Evolutionary conservation across 805 yeast species (phyloP).

Genomic region (Yarrowia sp.): DNA sequence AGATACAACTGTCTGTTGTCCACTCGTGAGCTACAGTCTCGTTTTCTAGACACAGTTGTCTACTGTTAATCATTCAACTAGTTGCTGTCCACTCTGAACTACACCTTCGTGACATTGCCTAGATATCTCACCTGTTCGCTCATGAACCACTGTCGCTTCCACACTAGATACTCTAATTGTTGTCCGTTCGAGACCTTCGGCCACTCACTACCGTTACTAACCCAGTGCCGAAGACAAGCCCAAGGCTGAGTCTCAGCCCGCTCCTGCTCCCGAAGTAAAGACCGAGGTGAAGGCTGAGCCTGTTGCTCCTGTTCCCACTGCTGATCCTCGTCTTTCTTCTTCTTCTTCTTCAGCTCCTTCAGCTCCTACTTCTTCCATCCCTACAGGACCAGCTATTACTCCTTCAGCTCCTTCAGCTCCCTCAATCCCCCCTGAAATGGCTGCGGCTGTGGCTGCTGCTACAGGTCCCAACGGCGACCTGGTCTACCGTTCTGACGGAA

Average conservation of each 20-base stretch:
- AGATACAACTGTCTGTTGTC: slow-evolving; percentile 1
- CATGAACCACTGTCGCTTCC: no score
- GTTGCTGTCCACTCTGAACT: no score
- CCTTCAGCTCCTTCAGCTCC: slow-evolving; percentile 28
- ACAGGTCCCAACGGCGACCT: not conserved
- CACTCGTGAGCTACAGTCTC: not conserved
- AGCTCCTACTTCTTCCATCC: slow-evolving; percentile 30
- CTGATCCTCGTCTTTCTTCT: slow-evolving; percentile 31
- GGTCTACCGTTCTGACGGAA: slow-evolving; percentile 13
- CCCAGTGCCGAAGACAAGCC: slow-evolving; percentile 39
- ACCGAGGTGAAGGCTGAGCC: no score
- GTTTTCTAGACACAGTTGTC: no score
- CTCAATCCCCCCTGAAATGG: not conserved
- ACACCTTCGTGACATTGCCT: no score
- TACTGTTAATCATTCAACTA: no score
- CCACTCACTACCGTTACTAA: slow-evolving; percentile 8
- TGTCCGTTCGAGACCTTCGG: slow-evolving; percentile 2
- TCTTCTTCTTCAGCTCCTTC: slow-evolving; percentile 29
- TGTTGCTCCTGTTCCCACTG: slow-evolving; percentile 29
- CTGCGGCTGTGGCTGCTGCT: not conserved
- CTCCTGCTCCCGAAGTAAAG: no score
- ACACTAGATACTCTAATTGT: no score
- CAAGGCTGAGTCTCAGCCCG: slow-evolving; percentile 15
- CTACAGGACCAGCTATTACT: slow-evolving; percentile 30
- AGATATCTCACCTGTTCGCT: no score